These are phyloP conservation scores for Clarkia xantiana DNA, from an alignment of 345 rosid genomes.

Conservation along the genomic window DNA sequence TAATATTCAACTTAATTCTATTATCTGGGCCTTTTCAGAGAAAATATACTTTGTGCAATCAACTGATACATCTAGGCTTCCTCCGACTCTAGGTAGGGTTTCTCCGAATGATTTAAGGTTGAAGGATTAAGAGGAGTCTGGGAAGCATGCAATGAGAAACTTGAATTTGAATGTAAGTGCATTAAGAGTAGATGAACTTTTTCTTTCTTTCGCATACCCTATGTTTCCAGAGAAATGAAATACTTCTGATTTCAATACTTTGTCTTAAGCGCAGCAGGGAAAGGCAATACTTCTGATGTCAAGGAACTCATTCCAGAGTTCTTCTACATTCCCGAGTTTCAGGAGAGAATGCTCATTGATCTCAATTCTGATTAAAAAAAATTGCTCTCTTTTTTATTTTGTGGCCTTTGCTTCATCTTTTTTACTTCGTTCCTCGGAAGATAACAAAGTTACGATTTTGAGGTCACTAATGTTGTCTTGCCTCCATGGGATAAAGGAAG, in stretches of 20 bases:
- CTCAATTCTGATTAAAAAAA: too few relatives aligned
- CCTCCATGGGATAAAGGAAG: too few relatives aligned
- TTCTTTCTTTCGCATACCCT: conserved; percentile 7
- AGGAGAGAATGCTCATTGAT: too few relatives aligned
- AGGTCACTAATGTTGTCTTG: too few relatives aligned
- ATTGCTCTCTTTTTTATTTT: too few relatives aligned
- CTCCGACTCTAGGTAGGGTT: conserved; percentile 80
- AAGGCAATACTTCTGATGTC: too few relatives aligned
- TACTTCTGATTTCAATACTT: background rate
- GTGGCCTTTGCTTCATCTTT: too few relatives aligned
- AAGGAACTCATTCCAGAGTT: too few relatives aligned
- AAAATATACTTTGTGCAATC: conserved; percentile 38
- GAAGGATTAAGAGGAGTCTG: conserved; percentile 87
- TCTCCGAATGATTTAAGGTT: conserved; percentile 54
- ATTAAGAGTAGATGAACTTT: conserved; percentile 6
- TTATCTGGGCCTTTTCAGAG: conserved; percentile 81
- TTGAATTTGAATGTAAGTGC: conserved; percentile 67
- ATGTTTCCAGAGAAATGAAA: conserved; percentile 4
- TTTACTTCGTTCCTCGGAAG: too few relatives aligned
- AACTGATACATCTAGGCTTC: conserved; percentile 51
- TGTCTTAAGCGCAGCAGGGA: conserved; percentile 39
- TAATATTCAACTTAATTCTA: too few relatives aligned
- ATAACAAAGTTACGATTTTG: too few relatives aligned
- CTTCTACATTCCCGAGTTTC: too few relatives aligned
- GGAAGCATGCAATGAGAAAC: conserved; percentile 86